Evolutionary conservation across 768 basidiomycete genomes (phyloP).

Genomic region (Tylopilus felleus): DNA sequence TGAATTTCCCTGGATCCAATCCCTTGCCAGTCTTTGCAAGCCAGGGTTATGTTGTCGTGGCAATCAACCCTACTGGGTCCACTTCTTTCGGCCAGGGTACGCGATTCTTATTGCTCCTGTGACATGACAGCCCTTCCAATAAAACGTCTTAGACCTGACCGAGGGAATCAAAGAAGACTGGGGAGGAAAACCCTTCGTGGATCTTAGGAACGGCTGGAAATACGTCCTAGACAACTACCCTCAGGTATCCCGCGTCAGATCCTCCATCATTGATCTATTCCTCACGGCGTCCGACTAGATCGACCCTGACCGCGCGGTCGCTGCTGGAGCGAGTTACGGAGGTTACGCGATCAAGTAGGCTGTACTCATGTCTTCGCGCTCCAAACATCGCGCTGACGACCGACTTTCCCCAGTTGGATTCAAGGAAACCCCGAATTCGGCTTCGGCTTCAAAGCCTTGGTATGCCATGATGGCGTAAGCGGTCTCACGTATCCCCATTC

Average conservation of each 20-base stretch:
- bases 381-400: constrained; percentile 1
- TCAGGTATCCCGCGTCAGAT: constrained; percentile 44
- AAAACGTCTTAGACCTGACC: constrained; percentile 55
- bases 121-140: neutral
- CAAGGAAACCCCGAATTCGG: constrained; percentile 89
- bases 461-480: constrained; percentile 87
- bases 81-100: constrained; percentile 89
- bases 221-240: constrained; percentile 63
- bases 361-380: neutral
- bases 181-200: constrained; percentile 84
- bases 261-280: neutral
- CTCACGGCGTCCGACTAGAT: constrained; percentile 41
- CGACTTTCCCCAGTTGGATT: constrained; percentile 66
- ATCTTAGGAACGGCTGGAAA: constrained; percentile 73
- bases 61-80: constrained; percentile 92
- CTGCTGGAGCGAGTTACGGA: constrained; percentile 82
- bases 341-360: constrained; percentile 85
- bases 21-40: constrained; percentile 64
- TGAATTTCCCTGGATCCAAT: neutral
- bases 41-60: constrained; percentile 84
- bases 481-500: constrained; percentile 3
- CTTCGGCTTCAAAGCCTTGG: constrained; percentile 87
- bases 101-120: neutral
- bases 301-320: constrained; percentile 64
- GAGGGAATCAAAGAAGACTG: constrained; percentile 77